Conservation (phyloP, 768 basidiomycete genomes). For the Cystoderma amianthinum region DNA sequence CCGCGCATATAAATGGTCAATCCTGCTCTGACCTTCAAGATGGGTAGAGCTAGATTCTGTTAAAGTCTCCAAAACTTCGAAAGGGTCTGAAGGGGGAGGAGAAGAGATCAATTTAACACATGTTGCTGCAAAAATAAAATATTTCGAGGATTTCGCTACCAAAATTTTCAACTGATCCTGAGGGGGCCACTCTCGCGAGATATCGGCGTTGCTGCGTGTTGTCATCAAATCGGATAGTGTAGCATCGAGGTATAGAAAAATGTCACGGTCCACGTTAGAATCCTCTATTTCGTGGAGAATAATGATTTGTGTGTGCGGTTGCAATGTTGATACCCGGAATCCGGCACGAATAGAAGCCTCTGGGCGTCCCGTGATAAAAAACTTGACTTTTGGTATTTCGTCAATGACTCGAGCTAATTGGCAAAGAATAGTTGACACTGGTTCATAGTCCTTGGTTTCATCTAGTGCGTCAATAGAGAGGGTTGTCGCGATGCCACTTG, state of each 20-base stretch:
- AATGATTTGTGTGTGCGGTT: slow-evolving; percentile 7
- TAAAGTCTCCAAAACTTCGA: neutral
- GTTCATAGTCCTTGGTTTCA: slow-evolving; percentile 9
- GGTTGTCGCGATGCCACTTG: neutral
- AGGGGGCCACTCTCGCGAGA: slow-evolving; percentile 10
- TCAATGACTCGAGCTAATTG: neutral
- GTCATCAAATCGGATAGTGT: neutral
- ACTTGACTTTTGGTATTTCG: slow-evolving; percentile 7
- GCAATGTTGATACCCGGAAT: slow-evolving; percentile 2
- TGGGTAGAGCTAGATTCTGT: neutral
- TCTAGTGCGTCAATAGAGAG: slow-evolving; percentile 2
- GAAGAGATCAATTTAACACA: slow-evolving; percentile 9
- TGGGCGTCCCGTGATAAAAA: slow-evolving; percentile 6
- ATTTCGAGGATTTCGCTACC: slow-evolving; percentile 7
- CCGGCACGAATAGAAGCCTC: slow-evolving; percentile 3
- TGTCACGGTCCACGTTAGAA: slow-evolving; percentile 13
- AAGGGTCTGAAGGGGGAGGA: neutral
- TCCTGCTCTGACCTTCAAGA: neutral
- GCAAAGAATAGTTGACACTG: slow-evolving; percentile 6
- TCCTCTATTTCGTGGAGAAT: slow-evolving; percentile 16
- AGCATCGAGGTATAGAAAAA: slow-evolving; percentile 6
- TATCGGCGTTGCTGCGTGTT: slow-evolving; percentile 4
- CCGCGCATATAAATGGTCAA: neutral
- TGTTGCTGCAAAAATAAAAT: slow-evolving; percentile 15
- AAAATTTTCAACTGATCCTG: slow-evolving; percentile 9